Evolutionary conservation across 2,329 filamentous ascomycete species (phyloP), one percentile per base, ranked within the genome.

Genomic region (Pseudonectria foliicola): DNA sequence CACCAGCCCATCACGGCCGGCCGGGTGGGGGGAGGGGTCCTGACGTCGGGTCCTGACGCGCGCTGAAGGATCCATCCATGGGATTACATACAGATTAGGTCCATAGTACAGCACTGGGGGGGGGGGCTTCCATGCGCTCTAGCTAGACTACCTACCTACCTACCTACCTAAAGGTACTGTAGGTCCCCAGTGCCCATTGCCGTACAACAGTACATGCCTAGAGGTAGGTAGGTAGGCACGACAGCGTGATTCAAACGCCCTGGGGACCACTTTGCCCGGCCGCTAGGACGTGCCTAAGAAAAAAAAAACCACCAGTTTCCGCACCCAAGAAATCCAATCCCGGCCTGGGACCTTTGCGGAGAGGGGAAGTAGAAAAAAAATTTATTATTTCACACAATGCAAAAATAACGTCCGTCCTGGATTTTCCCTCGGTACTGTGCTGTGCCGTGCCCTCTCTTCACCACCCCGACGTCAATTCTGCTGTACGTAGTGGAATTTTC

Each of bases 371-470:
- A 48, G n/a, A 45, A 54, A 51, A 58, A 63, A 62, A 62, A 60
- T 62, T 63, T 62, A 59, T 61, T 61, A 52, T 57, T 50, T 60
- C 59, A 58, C 59, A 61, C 53, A 62, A 60, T 50, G 54, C 50
- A 56, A 59, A 58, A 57, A 53, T 52, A 58, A 52, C 51, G 51
- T 56, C 46, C 48, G 52, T 37, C 44, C 42, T 49, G 45, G 42
- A 39, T 53, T 56, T 57, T 48, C 45, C 45, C 43, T 38, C 34
- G 39, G 49, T 49, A 38, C 39, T 42, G 49, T 49, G 37, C 39
- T 42, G 44, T 51, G 43, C 39, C 39, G 49, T 51, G 46, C 48
- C 48, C 51, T 54, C 18, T 42, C 40, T 40, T 43, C 43, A 47
- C 44, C 53, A 56, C 53, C 53, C 39, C 26, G 27, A 38, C 45